Evolutionary conservation across 331 rosid species (phyloP).

Genomic region (Erythrophleum ivorense): DNA sequence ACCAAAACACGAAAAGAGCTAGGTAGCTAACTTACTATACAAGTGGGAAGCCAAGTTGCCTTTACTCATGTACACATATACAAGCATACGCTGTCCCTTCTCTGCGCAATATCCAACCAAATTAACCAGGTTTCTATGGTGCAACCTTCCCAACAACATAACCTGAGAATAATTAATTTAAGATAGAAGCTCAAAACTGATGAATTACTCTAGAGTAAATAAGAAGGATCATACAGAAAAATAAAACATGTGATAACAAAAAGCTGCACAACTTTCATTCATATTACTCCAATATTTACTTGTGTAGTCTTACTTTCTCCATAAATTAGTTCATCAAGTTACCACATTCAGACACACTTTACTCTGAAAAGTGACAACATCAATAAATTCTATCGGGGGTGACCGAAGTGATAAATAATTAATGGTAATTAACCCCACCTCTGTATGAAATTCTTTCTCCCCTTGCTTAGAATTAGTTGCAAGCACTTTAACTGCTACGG

Average conservation of each 20-base stretch:
- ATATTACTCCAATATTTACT: too few species aligned
- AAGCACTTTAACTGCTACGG: slow-evolving; percentile 96
- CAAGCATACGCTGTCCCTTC: slow-evolving; percentile 86
- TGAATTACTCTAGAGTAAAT: neutral
- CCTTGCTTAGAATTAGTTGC: slow-evolving; percentile 98
- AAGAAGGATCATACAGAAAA: slow-evolving; percentile 21
- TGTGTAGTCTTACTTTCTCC: too few species aligned
- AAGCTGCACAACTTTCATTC: too few species aligned
- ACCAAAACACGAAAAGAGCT: neutral
- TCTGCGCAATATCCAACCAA: slow-evolving; percentile 95
- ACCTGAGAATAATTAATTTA: slow-evolving; percentile 58
- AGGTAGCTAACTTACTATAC: slow-evolving; percentile 66
- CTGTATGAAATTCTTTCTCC: slow-evolving; percentile 94
- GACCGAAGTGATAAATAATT: neutral
- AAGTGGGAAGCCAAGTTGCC: slow-evolving; percentile 97
- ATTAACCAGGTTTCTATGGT: slow-evolving; percentile 93
- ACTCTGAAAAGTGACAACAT: neutral
- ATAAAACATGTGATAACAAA: neutral
- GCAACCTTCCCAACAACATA: slow-evolving; percentile 92
- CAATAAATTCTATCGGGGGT: neutral
- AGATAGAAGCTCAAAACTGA: slow-evolving; percentile 25
- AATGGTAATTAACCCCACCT: slow-evolving; percentile 55
- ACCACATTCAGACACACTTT: neutral
- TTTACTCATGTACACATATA: slow-evolving; percentile 90
- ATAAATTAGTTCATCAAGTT: too few species aligned